These are phyloP conservation scores for Lipomyces japonicus DNA, from an alignment of 805 yeast species.

Conservation along the genomic window DNA sequence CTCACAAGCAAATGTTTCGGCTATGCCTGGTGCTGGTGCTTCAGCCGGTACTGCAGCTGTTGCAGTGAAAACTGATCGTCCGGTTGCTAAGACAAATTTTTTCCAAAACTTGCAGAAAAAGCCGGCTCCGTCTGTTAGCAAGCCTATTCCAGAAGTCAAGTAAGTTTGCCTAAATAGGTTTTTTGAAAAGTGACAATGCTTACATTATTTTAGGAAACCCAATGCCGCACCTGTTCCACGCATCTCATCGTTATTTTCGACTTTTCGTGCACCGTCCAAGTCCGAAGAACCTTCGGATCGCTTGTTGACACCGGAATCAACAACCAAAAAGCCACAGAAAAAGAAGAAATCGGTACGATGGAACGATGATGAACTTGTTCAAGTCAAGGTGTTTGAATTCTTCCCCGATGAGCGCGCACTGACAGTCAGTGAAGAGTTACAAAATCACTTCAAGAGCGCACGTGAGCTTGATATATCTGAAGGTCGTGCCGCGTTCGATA, in stretches of 20 bases:
- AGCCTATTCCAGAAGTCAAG: background rate
- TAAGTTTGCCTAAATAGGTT: background rate
- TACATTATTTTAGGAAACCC: conserved; percentile 2
- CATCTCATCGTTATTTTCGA: conserved; percentile 4
- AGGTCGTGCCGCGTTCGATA: conserved; percentile 18
- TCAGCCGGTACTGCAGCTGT: background rate
- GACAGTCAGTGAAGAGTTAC: conserved; percentile 4
- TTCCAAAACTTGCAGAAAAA: conserved; percentile 21
- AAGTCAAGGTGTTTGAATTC: conserved; percentile 34
- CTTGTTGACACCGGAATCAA: conserved; percentile 3
- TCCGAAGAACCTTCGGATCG: conserved; percentile 5
- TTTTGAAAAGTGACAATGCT: background rate
- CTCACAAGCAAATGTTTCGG: background rate
- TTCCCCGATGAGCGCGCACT: conserved; percentile 27
- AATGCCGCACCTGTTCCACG: conserved; percentile 9
- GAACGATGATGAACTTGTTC: conserved; percentile 36
- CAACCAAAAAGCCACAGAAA: conserved; percentile 19
- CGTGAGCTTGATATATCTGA: conserved; percentile 29
- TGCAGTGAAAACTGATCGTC: background rate
- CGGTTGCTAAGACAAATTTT: conserved; percentile 17
- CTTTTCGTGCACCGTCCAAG: background rate
- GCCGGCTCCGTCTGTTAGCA: conserved; percentile 6
- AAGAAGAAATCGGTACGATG: conserved; percentile 35
- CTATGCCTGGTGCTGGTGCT: conserved; percentile 1
- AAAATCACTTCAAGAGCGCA: conserved; percentile 22